A percentile compares a stretch with the other conserved stretches of the same genome.
phyloP scores from a whole-genome alignment of 768 basidiomycete genomes.

The Termitomyces heimii region DNA sequence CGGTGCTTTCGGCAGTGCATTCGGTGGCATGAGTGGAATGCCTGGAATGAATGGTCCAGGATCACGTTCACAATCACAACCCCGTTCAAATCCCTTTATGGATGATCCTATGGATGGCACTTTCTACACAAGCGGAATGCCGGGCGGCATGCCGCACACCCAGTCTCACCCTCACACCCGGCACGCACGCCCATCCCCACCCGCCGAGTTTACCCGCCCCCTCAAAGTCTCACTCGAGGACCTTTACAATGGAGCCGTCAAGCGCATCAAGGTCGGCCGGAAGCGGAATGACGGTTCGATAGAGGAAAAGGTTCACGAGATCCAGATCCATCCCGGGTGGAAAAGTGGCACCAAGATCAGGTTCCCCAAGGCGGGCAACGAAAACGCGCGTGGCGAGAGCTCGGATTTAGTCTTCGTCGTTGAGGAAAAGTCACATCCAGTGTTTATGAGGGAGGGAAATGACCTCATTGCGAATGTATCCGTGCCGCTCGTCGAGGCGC shows the following conservation, averaged over 20 bases:
- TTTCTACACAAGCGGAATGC: slow-evolving; percentile 33
- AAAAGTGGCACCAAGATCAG: slow-evolving; percentile 94
- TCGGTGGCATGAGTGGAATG: slow-evolving; percentile 29
- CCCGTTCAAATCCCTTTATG: slow-evolving; percentile 24
- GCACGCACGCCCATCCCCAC: slow-evolving; percentile 24
- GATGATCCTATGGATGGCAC: slow-evolving; percentile 45
- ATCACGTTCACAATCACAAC: slow-evolving; percentile 15
- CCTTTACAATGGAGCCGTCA: slow-evolving; percentile 78
- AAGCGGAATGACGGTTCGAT: slow-evolving; percentile 63
- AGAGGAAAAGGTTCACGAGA: slow-evolving; percentile 85
- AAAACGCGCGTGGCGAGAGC: slow-evolving; percentile 53
- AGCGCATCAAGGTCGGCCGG: slow-evolving; percentile 84
- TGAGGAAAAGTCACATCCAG: slow-evolving; percentile 87
- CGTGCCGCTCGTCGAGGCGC: slow-evolving; percentile 79
- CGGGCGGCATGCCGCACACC: slow-evolving; percentile 48
- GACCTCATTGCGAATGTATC: slow-evolving; percentile 59
- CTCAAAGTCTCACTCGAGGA: slow-evolving; percentile 85
- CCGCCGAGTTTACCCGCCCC: slow-evolving; percentile 69
- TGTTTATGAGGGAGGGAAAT: slow-evolving; percentile 77
- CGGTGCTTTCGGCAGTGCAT: slow-evolving; percentile 12
- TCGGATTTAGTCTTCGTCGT: slow-evolving; percentile 95
- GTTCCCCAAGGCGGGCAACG: slow-evolving; percentile 85
- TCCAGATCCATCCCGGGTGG: slow-evolving; percentile 84
- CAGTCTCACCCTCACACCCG: slow-evolving; percentile 10
- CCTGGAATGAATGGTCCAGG: slow-evolving; percentile 29